Conservation (phyloP, 129 eudicot genomes). For the Centrapalus pauciflorus region DNA sequence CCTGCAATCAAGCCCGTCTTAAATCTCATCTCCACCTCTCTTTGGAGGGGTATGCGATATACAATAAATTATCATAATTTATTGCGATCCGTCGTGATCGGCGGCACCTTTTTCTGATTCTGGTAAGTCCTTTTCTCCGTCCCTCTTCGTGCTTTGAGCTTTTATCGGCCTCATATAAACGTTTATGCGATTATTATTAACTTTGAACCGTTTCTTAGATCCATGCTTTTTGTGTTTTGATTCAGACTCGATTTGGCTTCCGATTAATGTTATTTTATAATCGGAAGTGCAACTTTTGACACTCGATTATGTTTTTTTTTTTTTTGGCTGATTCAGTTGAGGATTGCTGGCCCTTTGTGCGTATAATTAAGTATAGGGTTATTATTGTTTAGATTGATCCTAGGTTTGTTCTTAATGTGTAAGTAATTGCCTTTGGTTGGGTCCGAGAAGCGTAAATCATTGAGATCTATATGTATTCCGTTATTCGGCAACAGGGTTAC, state of each 20-base stretch:
- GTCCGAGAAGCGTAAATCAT: background rate
- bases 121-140: slow-evolving; percentile 13
- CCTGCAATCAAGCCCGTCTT: no score
- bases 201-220: slow-evolving; percentile 1
- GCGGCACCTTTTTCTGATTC: slow-evolving; percentile 24
- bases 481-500: background rate
- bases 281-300: background rate
- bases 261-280: background rate
- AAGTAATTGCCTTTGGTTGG: background rate
- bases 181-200: background rate
- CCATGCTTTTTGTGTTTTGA: slow-evolving; percentile 8
- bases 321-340: background rate
- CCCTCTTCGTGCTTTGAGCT: background rate
- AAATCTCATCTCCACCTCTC: no score
- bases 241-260: slow-evolving; percentile 3
- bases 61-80: no score
- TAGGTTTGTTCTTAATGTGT: background rate
- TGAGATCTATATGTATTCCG: background rate
- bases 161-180: background rate
- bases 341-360: background rate
- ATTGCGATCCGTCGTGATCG: slow-evolving; percentile 9
- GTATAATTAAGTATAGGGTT: background rate
- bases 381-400: background rate
- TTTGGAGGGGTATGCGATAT: no score
- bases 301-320: background rate